phyloP scores from a whole-genome alignment of 495 filamentous ascomycete species.

The Daldinia caldariorum region DNA sequence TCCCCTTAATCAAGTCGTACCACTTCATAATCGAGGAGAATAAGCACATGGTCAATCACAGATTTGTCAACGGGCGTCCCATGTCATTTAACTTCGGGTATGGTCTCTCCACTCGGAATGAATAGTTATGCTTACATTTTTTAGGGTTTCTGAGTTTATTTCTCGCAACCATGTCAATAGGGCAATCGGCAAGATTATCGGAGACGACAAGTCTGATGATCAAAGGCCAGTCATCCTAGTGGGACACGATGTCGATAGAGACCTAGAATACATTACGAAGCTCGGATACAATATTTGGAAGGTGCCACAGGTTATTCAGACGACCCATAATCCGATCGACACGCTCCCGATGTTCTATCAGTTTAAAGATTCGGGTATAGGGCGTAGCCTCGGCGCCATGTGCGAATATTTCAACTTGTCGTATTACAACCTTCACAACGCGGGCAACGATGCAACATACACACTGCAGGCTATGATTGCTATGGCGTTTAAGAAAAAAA shows the following conservation, averaged over 20 bases:
- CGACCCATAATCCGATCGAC: too few species aligned
- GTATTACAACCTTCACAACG: conserved; percentile 81
- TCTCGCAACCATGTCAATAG: conserved; percentile 12
- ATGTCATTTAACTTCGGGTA: conserved; percentile 80
- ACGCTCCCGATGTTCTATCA: conserved; percentile 73
- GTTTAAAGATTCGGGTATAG: conserved; percentile 58
- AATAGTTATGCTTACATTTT: conserved; percentile 38
- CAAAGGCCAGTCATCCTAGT: conserved; percentile 77
- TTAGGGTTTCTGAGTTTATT: conserved; percentile 51
- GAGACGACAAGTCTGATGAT: conserved; percentile 36
- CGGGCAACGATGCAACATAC: conserved; percentile 91
- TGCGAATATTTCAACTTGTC: conserved; percentile 70
- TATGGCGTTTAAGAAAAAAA: conserved; percentile 63
- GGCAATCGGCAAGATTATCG: conserved; percentile 46
- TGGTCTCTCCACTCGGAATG: conserved; percentile 27
- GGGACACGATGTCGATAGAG: conserved; percentile 74
- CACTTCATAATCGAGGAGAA: conserved; percentile 84
- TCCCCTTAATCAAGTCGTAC: conserved; percentile 67
- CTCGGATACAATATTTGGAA: conserved; percentile 68
- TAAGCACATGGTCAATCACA: conserved; percentile 66
- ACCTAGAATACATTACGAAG: conserved; percentile 70
- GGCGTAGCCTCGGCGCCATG: conserved; percentile 66
- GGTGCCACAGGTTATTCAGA: conserved; percentile 65
- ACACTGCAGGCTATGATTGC: conserved; percentile 79
- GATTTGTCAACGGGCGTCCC: conserved; percentile 74